These are phyloP conservation scores for Fusarium nodosum DNA, from an alignment of 2,329 filamentous ascomycete species.

Conservation along the genomic window DNA sequence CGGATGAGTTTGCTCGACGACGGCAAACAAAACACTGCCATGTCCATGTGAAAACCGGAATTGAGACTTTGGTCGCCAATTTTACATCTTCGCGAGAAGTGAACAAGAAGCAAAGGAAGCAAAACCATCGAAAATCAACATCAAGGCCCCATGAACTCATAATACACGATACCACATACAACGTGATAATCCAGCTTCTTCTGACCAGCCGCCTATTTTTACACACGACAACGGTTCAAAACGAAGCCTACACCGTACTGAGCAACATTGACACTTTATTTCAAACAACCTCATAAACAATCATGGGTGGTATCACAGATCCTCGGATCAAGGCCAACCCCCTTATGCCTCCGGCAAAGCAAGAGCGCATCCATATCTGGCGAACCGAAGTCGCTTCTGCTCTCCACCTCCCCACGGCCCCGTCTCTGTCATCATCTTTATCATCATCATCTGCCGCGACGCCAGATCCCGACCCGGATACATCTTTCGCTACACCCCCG, in stretches of 20 bases:
- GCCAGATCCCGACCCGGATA: conserved; percentile 31
- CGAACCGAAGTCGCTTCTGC: conserved; percentile 62
- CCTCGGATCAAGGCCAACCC: conserved; percentile 33
- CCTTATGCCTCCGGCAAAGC: conserved; percentile 53
- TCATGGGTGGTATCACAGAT: conserved; percentile 24
- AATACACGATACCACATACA: conserved; percentile 15
- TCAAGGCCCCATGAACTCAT: conserved; percentile 18
- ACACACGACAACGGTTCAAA: not conserved
- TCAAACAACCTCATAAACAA: conserved; percentile 12
- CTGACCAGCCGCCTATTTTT: conserved; percentile 6
- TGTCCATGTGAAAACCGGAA: not conserved
- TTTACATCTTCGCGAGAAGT: not conserved
- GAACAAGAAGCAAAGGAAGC: not conserved
- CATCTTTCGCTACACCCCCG: conserved; percentile 32
- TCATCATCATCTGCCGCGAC: conserved; percentile 52
- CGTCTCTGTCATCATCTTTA: conserved; percentile 51
- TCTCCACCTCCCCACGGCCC: conserved; percentile 50
- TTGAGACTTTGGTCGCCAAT: conserved; percentile 1
- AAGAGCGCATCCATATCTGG: conserved; percentile 64
- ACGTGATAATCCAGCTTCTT: conserved; percentile 2
- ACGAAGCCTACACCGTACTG: not conserved
- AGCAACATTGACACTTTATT: not conserved
- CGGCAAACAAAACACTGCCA: conserved; percentile 13
- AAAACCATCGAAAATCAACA: conserved; percentile 5
- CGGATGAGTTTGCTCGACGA: conserved; percentile 22